A percentile compares a stretch with the other conserved stretches of the same genome.
Evolutionary conservation across 1,284 basidiomycete genomes (phyloP).

Genomic region (Apiotrichum veenhuisii): DNA sequence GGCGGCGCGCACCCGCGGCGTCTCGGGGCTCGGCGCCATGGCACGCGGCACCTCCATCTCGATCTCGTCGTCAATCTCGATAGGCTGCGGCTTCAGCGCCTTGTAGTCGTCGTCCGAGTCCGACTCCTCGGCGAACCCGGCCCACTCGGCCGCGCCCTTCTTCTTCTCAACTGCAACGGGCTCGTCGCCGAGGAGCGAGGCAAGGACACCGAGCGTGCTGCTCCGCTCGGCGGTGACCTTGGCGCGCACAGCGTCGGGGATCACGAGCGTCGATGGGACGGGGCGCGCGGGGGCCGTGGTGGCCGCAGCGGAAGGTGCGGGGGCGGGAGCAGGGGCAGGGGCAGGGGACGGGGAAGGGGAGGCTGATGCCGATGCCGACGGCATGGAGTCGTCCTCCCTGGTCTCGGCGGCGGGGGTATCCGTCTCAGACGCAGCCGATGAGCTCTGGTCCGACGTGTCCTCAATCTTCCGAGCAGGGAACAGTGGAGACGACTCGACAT

Average conservation of each 20-base stretch:
- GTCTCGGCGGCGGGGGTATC: neutral
- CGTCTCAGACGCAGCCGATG: neutral
- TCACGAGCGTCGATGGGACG: neutral
- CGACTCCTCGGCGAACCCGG: slow-evolving; percentile 25
- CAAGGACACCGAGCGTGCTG: slow-evolving; percentile 28
- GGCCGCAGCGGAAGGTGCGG: neutral
- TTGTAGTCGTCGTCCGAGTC: slow-evolving; percentile 22
- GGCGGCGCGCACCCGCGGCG: neutral
- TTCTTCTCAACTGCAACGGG: slow-evolving; percentile 9
- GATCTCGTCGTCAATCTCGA: slow-evolving; percentile 13
- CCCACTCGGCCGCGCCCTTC: slow-evolving; percentile 14
- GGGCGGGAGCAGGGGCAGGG: neutral
- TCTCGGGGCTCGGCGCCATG: slow-evolving; percentile 5
- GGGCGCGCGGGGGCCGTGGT: neutral
- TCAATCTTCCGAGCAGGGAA: slow-evolving; percentile 14
- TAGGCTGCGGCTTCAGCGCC: slow-evolving; percentile 5
- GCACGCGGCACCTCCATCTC: slow-evolving; percentile 19
- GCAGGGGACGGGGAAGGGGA: neutral
- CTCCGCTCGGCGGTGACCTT: slow-evolving; percentile 28
- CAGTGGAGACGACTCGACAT: slow-evolving; percentile 15
- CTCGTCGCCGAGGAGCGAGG: slow-evolving; percentile 26
- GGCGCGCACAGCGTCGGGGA: slow-evolving; percentile 24
- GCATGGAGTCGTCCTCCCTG: neutral
- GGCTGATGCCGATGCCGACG: neutral
- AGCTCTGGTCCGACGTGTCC: neutral